Conservation (phyloP, 371 early-diverging fungal species). For the Circinella minor region DNA sequence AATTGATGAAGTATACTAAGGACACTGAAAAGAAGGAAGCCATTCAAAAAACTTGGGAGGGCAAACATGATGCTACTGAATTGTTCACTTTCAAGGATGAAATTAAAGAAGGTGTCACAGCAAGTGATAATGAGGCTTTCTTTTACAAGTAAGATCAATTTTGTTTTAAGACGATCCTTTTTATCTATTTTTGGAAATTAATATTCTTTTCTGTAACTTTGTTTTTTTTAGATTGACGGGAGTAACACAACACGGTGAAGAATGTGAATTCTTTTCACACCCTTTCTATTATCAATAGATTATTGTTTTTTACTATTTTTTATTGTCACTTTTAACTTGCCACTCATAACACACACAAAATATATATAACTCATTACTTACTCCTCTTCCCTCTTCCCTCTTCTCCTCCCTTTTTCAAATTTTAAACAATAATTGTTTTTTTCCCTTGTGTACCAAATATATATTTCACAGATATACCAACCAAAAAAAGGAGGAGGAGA, state of each 20-base stretch:
- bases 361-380: no score
- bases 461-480: no score
- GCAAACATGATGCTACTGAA: background rate
- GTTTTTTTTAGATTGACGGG: slow-evolving; percentile 17
- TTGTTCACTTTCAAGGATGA: slow-evolving; percentile 27
- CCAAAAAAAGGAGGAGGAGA: no score
- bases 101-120: background rate
- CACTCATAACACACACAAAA: no score
- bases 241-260: slow-evolving; percentile 18
- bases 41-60: slow-evolving; percentile 24
- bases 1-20: slow-evolving; percentile 19
- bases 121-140: slow-evolving; percentile 19
- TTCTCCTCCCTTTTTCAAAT: no score
- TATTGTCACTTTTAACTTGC: no score
- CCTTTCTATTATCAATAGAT: slow-evolving; percentile 25
- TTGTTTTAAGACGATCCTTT: background rate
- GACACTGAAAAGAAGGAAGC: slow-evolving; percentile 10
- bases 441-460: no score
- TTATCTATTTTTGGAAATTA: background rate
- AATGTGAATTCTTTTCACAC: slow-evolving; percentile 27
- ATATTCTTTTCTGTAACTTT: background rate
- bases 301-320: background rate
- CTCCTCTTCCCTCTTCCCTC: no score
- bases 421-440: no score
- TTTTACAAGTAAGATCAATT: slow-evolving; percentile 26